Evolutionary conservation across 108 stramenopile genomes (phyloP).

Genomic region (Nitzschia sp.): DNA sequence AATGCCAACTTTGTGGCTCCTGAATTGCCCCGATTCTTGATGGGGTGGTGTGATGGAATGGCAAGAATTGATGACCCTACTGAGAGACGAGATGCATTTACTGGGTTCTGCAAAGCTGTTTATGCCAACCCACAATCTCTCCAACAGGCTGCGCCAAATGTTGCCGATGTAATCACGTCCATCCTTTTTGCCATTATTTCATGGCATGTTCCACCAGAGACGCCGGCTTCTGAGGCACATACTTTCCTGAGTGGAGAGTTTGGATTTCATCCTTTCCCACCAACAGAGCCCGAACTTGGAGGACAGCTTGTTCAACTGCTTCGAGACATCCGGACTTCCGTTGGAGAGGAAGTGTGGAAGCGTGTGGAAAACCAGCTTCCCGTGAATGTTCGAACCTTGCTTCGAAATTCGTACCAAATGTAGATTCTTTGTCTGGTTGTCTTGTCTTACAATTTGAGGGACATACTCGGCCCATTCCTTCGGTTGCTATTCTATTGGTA

Average conservation of each 20-base stretch:
- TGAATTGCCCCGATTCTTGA: slow-evolving; percentile 73
- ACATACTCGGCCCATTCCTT: background rate
- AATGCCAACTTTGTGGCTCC: slow-evolving; percentile 79
- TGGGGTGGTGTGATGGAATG: slow-evolving; percentile 82
- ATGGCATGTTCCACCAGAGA: slow-evolving; percentile 38
- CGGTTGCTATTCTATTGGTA: background rate
- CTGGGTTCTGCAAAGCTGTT: slow-evolving; percentile 61
- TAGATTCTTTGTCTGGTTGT: slow-evolving; percentile 15
- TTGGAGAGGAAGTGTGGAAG: slow-evolving; percentile 61
- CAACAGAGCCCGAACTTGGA: slow-evolving; percentile 52
- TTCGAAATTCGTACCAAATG: slow-evolving; percentile 53
- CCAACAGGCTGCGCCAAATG: slow-evolving; percentile 37
- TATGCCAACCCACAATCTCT: slow-evolving; percentile 79
- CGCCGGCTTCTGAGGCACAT: background rate
- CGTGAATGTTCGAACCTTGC: slow-evolving; percentile 62
- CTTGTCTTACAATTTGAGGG: background rate
- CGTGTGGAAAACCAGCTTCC: slow-evolving; percentile 58
- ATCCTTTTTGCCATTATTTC: slow-evolving; percentile 74
- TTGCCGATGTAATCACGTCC: slow-evolving; percentile 49
- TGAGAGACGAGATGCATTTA: slow-evolving; percentile 79
- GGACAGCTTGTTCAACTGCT: slow-evolving; percentile 51
- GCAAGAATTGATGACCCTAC: slow-evolving; percentile 58
- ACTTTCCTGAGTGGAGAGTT: slow-evolving; percentile 48
- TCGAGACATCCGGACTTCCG: slow-evolving; percentile 59
- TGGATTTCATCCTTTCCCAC: slow-evolving; percentile 64